Evolutionary conservation across 352 stramenopile species (phyloP), one percentile per base, ranked within the genome.

Genomic region (Phytophthora syringae): DNA sequence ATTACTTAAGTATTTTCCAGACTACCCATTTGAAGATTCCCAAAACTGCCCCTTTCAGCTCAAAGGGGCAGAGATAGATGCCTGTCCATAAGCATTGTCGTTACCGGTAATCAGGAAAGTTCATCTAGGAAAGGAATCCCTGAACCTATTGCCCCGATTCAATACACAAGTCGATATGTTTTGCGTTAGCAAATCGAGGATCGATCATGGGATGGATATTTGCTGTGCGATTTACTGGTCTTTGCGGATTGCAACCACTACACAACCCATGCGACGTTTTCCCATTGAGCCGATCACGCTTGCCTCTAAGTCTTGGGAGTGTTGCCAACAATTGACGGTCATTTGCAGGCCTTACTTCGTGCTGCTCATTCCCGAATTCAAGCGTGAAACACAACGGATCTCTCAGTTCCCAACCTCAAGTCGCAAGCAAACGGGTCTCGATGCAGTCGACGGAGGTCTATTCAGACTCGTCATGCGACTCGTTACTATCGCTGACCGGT

Each of bases 361-460:
- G 13, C 42, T 47, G 44, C 25, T 54, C 51, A 72, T 64, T 72
- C 48, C 18, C 52, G 25, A 63, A 64, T 72, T 72, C 51, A 16
- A 60, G 51, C 39, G 13, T 20, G 50, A 60, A 66, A 10, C 42
- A 24, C 40, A n/a, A 58, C 51, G 25, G 6, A 53, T 40, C 7
- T 9, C 12, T 69, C 25, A 39, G 18, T 43, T 43, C n/a, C 25
- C 2, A 53, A 37, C 2, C 15, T 52, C 36, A 27, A 48, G 27
- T 24, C 16, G 47, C 43, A 22, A 34, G 12, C n/a, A 3, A 20
- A 48, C 34, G 27, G 11, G 18, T 5, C 12, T 34, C 52, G 18
- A 77, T 77, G 60, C 60, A 74, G 43, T 62, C 55, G 47, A 66
- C 45, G 5, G 65, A 74, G 40, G 48, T 77, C 44, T 77, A 74